Evolutionary conservation across 208 protist species (phyloP), one percentile per base, ranked within the genome.

Genomic region (Trypanosoma vivax): DNA sequence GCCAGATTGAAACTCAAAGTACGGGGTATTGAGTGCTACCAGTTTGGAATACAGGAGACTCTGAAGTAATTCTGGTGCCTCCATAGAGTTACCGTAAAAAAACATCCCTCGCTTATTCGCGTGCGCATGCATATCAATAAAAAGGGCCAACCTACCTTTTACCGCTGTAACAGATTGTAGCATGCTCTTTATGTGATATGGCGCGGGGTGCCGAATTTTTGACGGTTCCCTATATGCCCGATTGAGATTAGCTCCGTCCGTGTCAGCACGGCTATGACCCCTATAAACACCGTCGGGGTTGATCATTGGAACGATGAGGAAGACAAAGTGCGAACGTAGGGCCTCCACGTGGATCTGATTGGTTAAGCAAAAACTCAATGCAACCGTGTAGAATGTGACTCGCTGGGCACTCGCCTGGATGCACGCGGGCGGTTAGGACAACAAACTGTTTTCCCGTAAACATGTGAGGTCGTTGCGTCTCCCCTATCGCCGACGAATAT

Each of bases 111-210:
- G 56, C 50, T 92, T 90, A 67, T 86, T 96, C 21, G 95, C 89
- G 69, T 98, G 95, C 1, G 88, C 92, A 64, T 98, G 95, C 69
- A 96, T 91, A 65, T 98, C 95, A 28, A 98, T 65, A 67, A 84
- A 96, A 34, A 96, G 55, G 5, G 70, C 54, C 4, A 97, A 62
- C 25, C 57, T 49, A 19, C 47, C 49, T 28, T 70, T 74, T 38
- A 50, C 38, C 14, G 19, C 33, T 18, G 58, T 42, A 11, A 95
- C 56, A 1, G 70, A 58, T 16, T 57, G 27, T 2, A 96, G 46
- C 23, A 94, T 59, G 4, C 66, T 43, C 38, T 73, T 49, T 23
- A 96, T 57, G 29, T 67, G 51, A 53, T 82, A 95, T 18, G 90
- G 74, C 37, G 85, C 75, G 10, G 91, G 92, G 58, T 97, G 90